Evolutionary conservation across 2,329 filamentous ascomycete genomes (phyloP), one percentile per base, ranked within the genome.

Genomic region (Aureobasidium sp.): DNA sequence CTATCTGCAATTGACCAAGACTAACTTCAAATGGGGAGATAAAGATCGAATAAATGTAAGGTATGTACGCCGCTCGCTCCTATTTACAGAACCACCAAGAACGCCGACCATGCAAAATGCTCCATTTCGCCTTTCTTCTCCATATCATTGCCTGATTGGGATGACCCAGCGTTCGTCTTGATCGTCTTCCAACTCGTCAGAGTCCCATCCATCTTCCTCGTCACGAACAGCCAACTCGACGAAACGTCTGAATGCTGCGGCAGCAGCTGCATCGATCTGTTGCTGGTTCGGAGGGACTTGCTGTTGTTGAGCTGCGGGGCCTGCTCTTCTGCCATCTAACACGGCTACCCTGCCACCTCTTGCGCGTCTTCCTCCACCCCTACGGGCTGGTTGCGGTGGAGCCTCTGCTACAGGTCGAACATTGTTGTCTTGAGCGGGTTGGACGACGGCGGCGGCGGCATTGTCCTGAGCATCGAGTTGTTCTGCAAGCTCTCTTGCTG

Each of bases 151-250:
- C 42, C 39, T 34, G 3, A 51, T 25, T 6, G 44, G 53, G 12
- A 63, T 63, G 17, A 60, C 39, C 62, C 62, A 63, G 5, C 39
- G 34, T 11, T 58, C 61, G 15, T 63, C 72, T 9, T 60, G 71
- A 61, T 73, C 71, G 14, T 72, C 71, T 20, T 82, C 80, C 56
- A 84, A 65, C 67, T 84, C 82, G 68, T 84, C 82, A 64, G 81
- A 83, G 65, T 84, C 81, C 82, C 82, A 84, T 63, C 78, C 82
- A 66, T 84, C 82, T 70, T 84, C 82, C 45, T 79, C 76, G 64
- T 84, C 82, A 57, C 79, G 74, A 61, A 74, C 69, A 6, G 80
- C 82, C 62, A 84, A 70, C 45, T 79, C 75, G 39, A 84, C 66
- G 65, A 84, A 84, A 31, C 79, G 72, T 67, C 81, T 78, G 3